Conservation (phyloP, 495 filamentous ascomycete species). For the Choiromyces venosus region DNA sequence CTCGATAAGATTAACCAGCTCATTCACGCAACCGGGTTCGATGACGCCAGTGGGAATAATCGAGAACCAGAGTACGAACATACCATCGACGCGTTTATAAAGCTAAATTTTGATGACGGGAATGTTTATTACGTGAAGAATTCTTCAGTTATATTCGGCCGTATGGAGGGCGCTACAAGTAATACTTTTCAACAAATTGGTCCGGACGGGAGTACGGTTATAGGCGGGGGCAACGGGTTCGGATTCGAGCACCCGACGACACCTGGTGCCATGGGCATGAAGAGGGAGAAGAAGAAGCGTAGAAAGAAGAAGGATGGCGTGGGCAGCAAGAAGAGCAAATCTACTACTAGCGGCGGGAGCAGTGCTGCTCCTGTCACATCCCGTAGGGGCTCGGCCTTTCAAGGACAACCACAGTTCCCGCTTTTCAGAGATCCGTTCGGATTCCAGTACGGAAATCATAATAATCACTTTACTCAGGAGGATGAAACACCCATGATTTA, state of each 20-base stretch:
- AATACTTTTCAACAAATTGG: constrained; percentile 30
- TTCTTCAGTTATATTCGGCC: constrained; percentile 36
- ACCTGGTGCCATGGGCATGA: constrained; percentile 30
- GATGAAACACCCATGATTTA: constrained; percentile 39
- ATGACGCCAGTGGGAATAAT: background rate
- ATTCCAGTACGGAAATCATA: background rate
- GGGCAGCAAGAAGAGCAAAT: constrained; percentile 11
- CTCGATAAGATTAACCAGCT: constrained; percentile 19
- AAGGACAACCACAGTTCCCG: constrained; percentile 4
- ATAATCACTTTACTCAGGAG: background rate
- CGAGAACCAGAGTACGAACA: constrained; percentile 3
- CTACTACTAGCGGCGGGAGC: constrained; percentile 23
- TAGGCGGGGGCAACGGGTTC: constrained; percentile 19
- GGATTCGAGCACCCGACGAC: constrained; percentile 35
- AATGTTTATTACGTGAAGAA: constrained; percentile 41
- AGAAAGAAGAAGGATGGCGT: constrained; percentile 37
- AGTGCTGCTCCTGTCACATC: constrained; percentile 7
- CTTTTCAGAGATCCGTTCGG: constrained; percentile 27
- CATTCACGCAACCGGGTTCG: constrained; percentile 30
- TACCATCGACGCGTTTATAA: constrained; percentile 39
- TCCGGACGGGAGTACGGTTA: constrained; percentile 38
- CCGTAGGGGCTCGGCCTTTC: background rate
- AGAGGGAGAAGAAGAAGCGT: constrained; percentile 41
- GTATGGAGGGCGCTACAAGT: constrained; percentile 32
- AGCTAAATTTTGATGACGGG: constrained; percentile 41